Percentiles rank a stretch among this genome's conserved stretches.
Conservation (phyloP, 345 rosid genomes). For the Rhodomyrtus tomentosa region DNA sequence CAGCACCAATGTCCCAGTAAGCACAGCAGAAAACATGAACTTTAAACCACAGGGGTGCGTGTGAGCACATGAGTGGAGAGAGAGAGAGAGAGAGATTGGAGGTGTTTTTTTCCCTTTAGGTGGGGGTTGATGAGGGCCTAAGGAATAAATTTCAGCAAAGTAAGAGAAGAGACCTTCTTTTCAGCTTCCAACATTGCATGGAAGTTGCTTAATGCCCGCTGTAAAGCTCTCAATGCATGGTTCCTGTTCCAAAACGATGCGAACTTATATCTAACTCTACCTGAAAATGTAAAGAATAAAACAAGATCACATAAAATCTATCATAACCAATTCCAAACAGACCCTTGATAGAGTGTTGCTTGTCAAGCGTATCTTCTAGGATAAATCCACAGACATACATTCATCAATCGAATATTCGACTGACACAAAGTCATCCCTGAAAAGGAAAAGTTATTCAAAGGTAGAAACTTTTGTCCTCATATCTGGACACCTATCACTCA, state of each 20-base stretch:
- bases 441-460: neutral
- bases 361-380: neutral
- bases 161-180: constrained; percentile 54
- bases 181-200: constrained; percentile 72
- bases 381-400: neutral
- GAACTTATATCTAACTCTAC: constrained; percentile 98
- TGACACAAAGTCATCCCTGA: neutral
- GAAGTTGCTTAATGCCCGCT: constrained; percentile 60
- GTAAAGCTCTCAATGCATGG: constrained; percentile 73
- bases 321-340: neutral
- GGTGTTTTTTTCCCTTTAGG: neutral
- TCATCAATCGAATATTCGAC: neutral
- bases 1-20: neutral
- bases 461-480: neutral
- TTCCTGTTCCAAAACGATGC: constrained; percentile 99
- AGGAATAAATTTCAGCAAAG: neutral
- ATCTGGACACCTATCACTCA: neutral
- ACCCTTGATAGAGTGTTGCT: neutral
- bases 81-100: neutral
- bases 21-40: neutral
- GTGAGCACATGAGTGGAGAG: neutral
- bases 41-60: neutral
- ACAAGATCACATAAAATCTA: neutral
- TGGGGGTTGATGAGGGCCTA: neutral
- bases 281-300: constrained; percentile 38